A percentile compares a stretch with the other conserved stretches of the same genome.
phyloP scores from a whole-genome alignment of 202 grass and related monocot genomes.

The Eragrostis tef region DNA sequence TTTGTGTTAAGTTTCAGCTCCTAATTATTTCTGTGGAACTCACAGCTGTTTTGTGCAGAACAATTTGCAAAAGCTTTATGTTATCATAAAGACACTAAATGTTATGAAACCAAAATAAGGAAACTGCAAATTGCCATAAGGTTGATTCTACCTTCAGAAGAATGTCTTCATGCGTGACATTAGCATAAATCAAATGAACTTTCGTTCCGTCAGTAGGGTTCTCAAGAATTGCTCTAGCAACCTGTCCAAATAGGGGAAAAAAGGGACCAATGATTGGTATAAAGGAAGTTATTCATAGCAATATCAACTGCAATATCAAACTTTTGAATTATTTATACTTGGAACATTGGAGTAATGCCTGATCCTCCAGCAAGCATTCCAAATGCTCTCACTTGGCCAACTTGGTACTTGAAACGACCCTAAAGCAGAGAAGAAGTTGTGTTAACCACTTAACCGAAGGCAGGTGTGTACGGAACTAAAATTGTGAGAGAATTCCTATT shows the following conservation, averaged over 20 bases:
- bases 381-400: constrained; percentile 90
- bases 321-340: constrained; percentile 59
- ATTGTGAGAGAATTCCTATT: not conserved
- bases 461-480: not conserved
- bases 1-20: not conserved
- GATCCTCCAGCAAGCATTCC: constrained; percentile 98
- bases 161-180: constrained; percentile 92
- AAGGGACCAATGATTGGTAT: constrained; percentile 7
- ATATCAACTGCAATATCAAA: constrained; percentile 19
- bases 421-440: constrained; percentile 41
- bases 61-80: not conserved
- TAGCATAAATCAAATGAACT: constrained; percentile 93
- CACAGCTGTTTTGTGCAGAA: not conserved
- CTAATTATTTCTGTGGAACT: not conserved
- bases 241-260: constrained; percentile 52
- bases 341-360: constrained; percentile 97
- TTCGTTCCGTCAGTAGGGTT: constrained; percentile 76
- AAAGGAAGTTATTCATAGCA: not conserved
- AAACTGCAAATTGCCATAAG: not conserved
- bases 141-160: constrained; percentile 78
- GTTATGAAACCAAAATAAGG: not conserved
- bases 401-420: constrained; percentile 96
- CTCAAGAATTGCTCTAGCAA: constrained; percentile 93
- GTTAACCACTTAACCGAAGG: not conserved
- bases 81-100: not conserved